Conservation (phyloP, 352 stramenopile genomes). For the Pythium rhizo-oryzae region DNA sequence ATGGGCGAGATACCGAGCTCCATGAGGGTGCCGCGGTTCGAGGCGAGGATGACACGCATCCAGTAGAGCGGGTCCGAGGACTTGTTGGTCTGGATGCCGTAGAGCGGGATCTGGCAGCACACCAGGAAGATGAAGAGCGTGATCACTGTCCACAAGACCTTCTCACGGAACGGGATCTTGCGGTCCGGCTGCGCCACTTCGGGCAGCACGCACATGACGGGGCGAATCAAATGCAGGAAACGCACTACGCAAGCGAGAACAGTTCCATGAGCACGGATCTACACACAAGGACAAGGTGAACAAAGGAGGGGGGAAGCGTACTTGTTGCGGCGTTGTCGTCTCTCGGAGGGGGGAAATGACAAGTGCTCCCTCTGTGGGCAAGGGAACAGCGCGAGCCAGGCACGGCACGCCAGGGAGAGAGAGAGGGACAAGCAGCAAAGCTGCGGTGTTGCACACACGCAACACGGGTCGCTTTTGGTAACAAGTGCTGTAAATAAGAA, state of each 20-base stretch:
- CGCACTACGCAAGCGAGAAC: slow-evolving; percentile 65
- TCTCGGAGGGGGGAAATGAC: slow-evolving; percentile 33
- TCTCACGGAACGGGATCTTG: slow-evolving; percentile 99
- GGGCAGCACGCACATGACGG: slow-evolving; percentile 98
- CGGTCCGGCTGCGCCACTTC: slow-evolving; percentile 97
- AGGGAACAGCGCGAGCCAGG: background rate
- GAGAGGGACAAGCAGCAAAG: slow-evolving; percentile 7
- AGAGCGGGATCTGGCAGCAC: slow-evolving; percentile 99
- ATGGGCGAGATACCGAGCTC: slow-evolving; percentile 99
- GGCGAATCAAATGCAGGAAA: slow-evolving; percentile 98
- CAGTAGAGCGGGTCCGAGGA: slow-evolving; percentile 99
- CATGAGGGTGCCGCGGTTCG: slow-evolving; percentile 98
- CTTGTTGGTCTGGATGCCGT: slow-evolving; percentile 98
- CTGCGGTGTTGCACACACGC: slow-evolving; percentile 21
- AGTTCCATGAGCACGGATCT: slow-evolving; percentile 2
- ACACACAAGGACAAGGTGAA: background rate
- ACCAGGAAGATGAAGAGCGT: slow-evolving; percentile 99
- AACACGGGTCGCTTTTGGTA: slow-evolving; percentile 12
- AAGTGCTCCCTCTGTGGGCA: slow-evolving; percentile 17
- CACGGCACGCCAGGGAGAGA: background rate
- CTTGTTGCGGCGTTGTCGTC: slow-evolving; percentile 29
- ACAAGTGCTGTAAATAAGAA: slow-evolving; percentile 21
- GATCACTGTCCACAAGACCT: slow-evolving; percentile 99
- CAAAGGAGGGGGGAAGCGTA: slow-evolving; percentile 13
- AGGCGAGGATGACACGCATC: slow-evolving; percentile 99